Conservation (phyloP, 1,284 basidiomycete species). For the Ganoderma sp. region DNA sequence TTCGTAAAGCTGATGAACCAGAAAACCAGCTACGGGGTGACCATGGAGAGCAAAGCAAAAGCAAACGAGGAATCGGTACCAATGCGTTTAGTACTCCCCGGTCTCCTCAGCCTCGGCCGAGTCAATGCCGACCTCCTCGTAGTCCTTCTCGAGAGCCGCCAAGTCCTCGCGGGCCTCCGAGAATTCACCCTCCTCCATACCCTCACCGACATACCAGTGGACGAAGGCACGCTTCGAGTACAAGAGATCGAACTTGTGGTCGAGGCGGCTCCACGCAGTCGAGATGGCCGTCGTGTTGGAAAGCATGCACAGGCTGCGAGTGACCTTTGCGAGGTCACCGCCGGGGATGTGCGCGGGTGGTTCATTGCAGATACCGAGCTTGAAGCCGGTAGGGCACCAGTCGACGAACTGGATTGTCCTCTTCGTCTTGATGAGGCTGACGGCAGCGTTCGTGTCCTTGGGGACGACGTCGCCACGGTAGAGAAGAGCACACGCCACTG, state of each 20-base stretch:
- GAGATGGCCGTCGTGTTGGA: constrained; percentile 90
- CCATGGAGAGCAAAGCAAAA: constrained; percentile 36
- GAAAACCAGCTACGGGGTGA: constrained; percentile 30
- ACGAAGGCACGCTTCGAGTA: constrained; percentile 93
- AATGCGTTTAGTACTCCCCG: constrained; percentile 68
- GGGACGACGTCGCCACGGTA: constrained; percentile 91
- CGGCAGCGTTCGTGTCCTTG: constrained; percentile 89
- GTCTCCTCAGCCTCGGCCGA: constrained; percentile 85
- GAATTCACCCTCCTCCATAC: constrained; percentile 99
- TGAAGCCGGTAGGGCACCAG: constrained; percentile 92
- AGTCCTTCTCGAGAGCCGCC: constrained; percentile 96
- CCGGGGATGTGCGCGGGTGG: constrained; percentile 84
- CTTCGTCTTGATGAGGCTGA: constrained; percentile 87
- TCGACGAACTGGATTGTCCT: constrained; percentile 85
- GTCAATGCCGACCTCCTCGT: constrained; percentile 94
- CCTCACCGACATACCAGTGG: constrained; percentile 96
- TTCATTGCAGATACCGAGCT: constrained; percentile 92
- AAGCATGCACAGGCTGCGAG: constrained; percentile 89
- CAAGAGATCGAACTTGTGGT: constrained; percentile 99
- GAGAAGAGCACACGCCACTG: constrained; percentile 77
- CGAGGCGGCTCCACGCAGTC: constrained; percentile 86
- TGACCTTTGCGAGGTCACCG: constrained; percentile 87
- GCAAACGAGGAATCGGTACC: constrained; percentile 28
- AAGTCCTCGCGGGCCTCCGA: constrained; percentile 97
- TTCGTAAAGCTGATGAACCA: constrained; percentile 35